Evolutionary conservation across 2,329 filamentous ascomycete species (phyloP), one percentile per base, ranked within the genome.

Genomic region (Colletotrichum sansevieriae): DNA sequence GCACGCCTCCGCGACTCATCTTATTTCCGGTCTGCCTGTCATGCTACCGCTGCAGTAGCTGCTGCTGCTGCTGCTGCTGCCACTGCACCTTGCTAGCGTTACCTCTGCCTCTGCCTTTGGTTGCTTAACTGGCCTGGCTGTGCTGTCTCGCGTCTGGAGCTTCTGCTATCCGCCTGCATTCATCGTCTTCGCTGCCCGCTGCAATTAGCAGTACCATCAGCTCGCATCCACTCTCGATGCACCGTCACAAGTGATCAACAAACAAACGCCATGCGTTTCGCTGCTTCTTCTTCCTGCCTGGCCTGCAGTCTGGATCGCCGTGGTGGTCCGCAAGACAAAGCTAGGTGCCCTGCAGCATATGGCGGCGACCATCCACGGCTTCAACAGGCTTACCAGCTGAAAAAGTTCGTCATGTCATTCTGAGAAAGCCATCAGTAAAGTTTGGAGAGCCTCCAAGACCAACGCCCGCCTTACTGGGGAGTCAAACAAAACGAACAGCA

Each of bases 1-100:
- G 33, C 64, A 58, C 52, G 29, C 39, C 65, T 59, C 54, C 65
- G 60, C 63, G 44, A 35, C 11, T 55, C 54, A 65, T 65, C 47
- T 60, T 39, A 43, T 22, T 64, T n/a, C 22, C 13, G 29, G 15
- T 60, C 54, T 10, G 37, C 22, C 61, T 47, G 8, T 15, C 15
- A 33, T 58, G 35, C 29, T 52, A 60, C 20, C 44, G 56, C 10
- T 43, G 29, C 15, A n/a, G n/a, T n/a, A n/a, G n/a, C n/a, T n/a
- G n/a, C n/a, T n/a, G 15, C 15, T n/a, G 49, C 64, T 43, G 54
- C 33, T 29, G 25, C 25, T 43, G 39, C 15, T 22, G 20, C 25
- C 43, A 56, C 64, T 57, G 54, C 52, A 33, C 39, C 47, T 49
- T 56, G 58, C 49, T 37, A 47, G 58, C 63, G 9, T 29, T 29